phyloP scores from a whole-genome alignment of 768 basidiomycete species.

The Tricholoma flavovirens region DNA sequence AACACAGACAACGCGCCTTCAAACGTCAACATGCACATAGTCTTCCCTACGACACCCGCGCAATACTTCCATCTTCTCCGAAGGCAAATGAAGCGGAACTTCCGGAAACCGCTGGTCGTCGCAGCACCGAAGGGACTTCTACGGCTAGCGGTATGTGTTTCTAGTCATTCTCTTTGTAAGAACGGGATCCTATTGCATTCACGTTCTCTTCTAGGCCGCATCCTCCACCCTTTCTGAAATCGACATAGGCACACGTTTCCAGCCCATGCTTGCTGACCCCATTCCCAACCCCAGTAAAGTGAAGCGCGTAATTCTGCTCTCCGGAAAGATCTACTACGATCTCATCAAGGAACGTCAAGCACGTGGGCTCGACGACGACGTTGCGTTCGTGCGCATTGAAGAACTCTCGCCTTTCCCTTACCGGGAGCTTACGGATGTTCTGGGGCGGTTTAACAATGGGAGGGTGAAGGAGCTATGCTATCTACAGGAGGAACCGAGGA shows the following conservation, averaged over 20 bases:
- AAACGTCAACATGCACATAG: constrained; percentile 81
- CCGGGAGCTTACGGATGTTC: constrained; percentile 35
- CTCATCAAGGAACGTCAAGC: constrained; percentile 63
- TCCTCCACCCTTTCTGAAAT: constrained; percentile 64
- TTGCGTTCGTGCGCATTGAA: constrained; percentile 76
- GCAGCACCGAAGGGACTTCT: constrained; percentile 82
- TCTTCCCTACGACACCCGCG: constrained; percentile 83
- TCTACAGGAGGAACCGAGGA: constrained; percentile 85
- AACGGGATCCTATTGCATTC: background rate
- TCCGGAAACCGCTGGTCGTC: constrained; percentile 80
- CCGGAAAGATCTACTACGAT: constrained; percentile 88
- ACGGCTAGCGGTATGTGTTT: constrained; percentile 56
- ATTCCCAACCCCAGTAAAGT: constrained; percentile 30
- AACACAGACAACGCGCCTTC: constrained; percentile 23
- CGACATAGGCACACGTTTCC: constrained; percentile 53
- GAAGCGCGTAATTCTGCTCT: constrained; percentile 65
- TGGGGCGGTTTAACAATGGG: constrained; percentile 36
- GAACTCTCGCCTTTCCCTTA: constrained; percentile 91
- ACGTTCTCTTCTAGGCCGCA: constrained; percentile 48
- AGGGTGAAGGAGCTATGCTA: constrained; percentile 45
- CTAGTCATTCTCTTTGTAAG: background rate
- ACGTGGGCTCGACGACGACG: constrained; percentile 37
- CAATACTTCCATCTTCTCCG: constrained; percentile 94
- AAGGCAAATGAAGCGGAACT: constrained; percentile 79
- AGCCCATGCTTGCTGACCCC: constrained; percentile 59